phyloP scores from a whole-genome alignment of 129 eudicot genomes.

The Pulicaria dysenterica region DNA sequence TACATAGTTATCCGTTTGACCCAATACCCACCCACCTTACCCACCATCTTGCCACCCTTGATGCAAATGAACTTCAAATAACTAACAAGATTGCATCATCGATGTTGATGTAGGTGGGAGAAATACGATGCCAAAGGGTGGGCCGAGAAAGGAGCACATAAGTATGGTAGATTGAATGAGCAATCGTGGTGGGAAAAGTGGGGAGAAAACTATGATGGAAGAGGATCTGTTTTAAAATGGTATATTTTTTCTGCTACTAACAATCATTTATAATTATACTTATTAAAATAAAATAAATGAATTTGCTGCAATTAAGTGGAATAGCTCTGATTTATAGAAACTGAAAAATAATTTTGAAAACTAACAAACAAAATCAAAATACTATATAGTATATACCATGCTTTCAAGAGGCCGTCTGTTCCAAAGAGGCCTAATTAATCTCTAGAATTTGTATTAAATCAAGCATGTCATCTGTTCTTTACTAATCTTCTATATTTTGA shows the following conservation, averaged over 20 bases:
- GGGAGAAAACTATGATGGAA: slow-evolving; percentile 95
- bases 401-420: no score
- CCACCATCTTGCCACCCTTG: not conserved
- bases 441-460: no score
- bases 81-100: not conserved
- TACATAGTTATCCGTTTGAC: not conserved
- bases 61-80: not conserved
- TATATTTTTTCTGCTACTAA: slow-evolving; percentile 20
- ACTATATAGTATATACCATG: no score
- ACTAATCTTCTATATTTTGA: no score
- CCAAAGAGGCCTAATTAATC: no score
- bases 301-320: no score
- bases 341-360: no score
- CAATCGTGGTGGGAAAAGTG: slow-evolving; percentile 99
- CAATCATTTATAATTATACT: not conserved
- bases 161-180: slow-evolving; percentile 83
- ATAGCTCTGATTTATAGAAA: no score
- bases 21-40: not conserved
- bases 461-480: no score
- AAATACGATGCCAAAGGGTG: slow-evolving; percentile 96
- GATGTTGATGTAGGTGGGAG: slow-evolving; percentile 72
- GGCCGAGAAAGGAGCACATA: slow-evolving; percentile 92
- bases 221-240: slow-evolving; percentile 96
- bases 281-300: no score
- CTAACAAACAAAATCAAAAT: no score